Percentiles rank a stretch among this genome's conserved stretches.
These are phyloP conservation scores for Fraxinus sp. DNA, from an alignment of 305 asterid genomes.

Conservation along the genomic window DNA sequence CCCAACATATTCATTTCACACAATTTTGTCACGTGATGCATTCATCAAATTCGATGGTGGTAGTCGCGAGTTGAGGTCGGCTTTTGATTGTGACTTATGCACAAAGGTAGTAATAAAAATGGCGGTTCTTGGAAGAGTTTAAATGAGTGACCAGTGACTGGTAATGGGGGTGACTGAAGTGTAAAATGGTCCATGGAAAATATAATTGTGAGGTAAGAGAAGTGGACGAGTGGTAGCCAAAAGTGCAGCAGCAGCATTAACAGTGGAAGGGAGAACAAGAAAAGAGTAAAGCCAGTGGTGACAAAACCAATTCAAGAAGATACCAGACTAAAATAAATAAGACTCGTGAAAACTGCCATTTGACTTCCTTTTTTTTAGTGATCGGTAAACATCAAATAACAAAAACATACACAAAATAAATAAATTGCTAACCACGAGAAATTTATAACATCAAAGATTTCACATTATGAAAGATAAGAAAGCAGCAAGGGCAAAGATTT, in stretches of 20 bases:
- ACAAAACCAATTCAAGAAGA: background rate
- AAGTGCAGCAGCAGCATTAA: background rate
- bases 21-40: background rate
- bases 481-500: background rate
- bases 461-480: background rate
- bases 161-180: background rate
- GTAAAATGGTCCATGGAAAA: background rate
- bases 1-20: background rate
- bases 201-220: background rate
- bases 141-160: background rate
- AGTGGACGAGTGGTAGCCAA: background rate
- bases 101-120: background rate
- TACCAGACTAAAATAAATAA: background rate
- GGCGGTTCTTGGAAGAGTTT: background rate
- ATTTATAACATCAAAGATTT: background rate
- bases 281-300: background rate
- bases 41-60: background rate
- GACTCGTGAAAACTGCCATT: background rate
- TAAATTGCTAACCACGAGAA: background rate
- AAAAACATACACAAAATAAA: background rate
- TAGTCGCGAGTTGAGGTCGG: background rate
- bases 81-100: background rate
- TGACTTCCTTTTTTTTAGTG: background rate
- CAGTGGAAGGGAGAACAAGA: background rate
- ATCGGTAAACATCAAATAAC: background rate